Percentiles rank a stretch among this genome's conserved stretches.
These are phyloP conservation scores for Turnera subulata DNA, from an alignment of 345 rosid species.

Conservation along the genomic window DNA sequence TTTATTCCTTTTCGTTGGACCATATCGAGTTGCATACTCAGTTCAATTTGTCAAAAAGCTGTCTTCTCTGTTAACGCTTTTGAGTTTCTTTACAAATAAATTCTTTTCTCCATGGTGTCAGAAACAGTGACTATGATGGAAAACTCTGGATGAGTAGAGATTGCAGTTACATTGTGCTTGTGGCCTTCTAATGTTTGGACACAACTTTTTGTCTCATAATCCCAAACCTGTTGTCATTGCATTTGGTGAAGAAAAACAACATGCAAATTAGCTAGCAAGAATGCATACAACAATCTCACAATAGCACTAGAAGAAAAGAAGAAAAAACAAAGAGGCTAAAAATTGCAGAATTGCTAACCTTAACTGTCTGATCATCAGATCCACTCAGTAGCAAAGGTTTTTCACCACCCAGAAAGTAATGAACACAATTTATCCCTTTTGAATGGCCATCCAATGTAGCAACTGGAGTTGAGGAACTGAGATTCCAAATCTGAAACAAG, in stretches of 20 bases:
- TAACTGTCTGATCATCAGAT: slow-evolving; percentile 32
- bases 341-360: slow-evolving; percentile 12
- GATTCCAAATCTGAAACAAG: slow-evolving; percentile 31
- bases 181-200: slow-evolving; percentile 31
- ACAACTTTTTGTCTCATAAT: slow-evolving; percentile 18
- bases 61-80: too few species aligned
- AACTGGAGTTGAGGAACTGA: slow-evolving; percentile 24
- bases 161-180: slow-evolving; percentile 20
- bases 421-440: slow-evolving; percentile 31
- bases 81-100: too few species aligned
- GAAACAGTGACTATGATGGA: slow-evolving; percentile 23
- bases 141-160: slow-evolving; percentile 18
- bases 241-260: background rate
- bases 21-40: too few species aligned
- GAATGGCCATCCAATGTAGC: slow-evolving; percentile 22
- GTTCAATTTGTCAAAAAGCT: too few species aligned
- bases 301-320: background rate
- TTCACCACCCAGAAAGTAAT: slow-evolving; percentile 8
- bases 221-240: slow-evolving; percentile 25
- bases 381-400: slow-evolving; percentile 26
- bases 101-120: too few species aligned
- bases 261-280: background rate
- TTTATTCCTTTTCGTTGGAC: too few species aligned
- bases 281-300: too few species aligned
- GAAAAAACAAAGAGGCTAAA: background rate